Conservation (phyloP, 1,284 basidiomycete genomes). For the Mycosarcoma maydis region DNA sequence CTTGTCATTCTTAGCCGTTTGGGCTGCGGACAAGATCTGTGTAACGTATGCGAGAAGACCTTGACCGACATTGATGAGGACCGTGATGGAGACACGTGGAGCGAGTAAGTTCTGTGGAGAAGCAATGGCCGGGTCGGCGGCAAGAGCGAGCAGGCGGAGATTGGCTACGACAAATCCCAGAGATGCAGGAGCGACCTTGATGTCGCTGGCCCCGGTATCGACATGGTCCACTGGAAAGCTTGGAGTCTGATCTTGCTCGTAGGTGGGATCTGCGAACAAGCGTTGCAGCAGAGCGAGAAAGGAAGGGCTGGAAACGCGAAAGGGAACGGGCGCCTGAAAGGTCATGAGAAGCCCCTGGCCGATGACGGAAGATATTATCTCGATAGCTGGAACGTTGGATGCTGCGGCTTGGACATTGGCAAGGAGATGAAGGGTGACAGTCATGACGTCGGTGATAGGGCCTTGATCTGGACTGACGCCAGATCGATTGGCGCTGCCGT, state of each 20-base stretch:
- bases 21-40: slow-evolving; percentile 8
- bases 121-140: slow-evolving; percentile 19
- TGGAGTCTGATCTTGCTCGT: neutral
- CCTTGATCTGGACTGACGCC: slow-evolving; percentile 34
- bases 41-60: slow-evolving; percentile 26
- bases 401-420: slow-evolving; percentile 13
- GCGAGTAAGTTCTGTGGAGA: slow-evolving; percentile 38
- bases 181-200: slow-evolving; percentile 5
- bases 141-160: slow-evolving; percentile 29
- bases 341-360: slow-evolving; percentile 43
- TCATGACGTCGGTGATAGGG: slow-evolving; percentile 44
- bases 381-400: slow-evolving; percentile 29
- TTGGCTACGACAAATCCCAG: slow-evolving; percentile 29
- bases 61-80: slow-evolving; percentile 39
- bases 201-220: neutral
- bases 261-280: neutral
- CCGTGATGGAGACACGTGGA: slow-evolving; percentile 41
- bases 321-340: slow-evolving; percentile 22
- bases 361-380: slow-evolving; percentile 38
- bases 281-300: slow-evolving; percentile 22
- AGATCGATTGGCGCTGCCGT: slow-evolving; percentile 31
- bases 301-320: slow-evolving; percentile 13
- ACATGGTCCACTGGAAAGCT: neutral
- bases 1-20: slow-evolving; percentile 18
- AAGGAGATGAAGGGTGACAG: slow-evolving; percentile 31